Conservation (phyloP, 345 rosid species). For the Streptanthus diversifolius region DNA sequence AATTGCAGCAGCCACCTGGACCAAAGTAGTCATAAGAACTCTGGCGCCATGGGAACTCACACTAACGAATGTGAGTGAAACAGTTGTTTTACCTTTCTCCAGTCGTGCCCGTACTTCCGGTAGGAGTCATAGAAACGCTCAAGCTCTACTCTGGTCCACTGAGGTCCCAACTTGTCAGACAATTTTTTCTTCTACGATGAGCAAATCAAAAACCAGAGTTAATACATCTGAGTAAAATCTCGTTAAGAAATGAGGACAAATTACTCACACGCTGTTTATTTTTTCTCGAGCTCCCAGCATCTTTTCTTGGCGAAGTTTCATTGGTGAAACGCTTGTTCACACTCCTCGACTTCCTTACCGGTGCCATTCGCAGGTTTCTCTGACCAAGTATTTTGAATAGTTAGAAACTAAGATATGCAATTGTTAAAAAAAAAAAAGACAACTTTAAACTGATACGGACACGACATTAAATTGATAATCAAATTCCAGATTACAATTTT, state of each 20-base stretch:
- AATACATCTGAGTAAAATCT: constrained; percentile 12
- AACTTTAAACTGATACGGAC: background rate
- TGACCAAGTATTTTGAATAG: constrained; percentile 23
- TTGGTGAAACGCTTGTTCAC: constrained; percentile 62
- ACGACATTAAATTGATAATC: background rate
- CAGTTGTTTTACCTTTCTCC: constrained; percentile 63
- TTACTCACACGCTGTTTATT: constrained; percentile 59
- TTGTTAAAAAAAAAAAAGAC: background rate
- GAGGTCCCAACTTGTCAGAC: constrained; percentile 83
- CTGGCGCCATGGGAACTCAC: background rate
- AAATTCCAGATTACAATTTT: background rate
- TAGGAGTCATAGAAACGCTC: constrained; percentile 85
- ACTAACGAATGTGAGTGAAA: background rate
- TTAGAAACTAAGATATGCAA: background rate
- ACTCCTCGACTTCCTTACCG: constrained; percentile 72
- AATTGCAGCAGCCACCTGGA: constrained; percentile 59
- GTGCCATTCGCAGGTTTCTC: constrained; percentile 52
- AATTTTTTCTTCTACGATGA: constrained; percentile 61
- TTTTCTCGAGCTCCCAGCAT: constrained; percentile 50
- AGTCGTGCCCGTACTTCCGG: constrained; percentile 75
- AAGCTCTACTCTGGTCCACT: constrained; percentile 85
- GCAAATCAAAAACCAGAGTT: constrained; percentile 13
- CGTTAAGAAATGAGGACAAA: background rate
- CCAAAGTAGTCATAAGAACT: constrained; percentile 5
- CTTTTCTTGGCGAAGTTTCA: constrained; percentile 68